Percentiles rank a stretch among this genome's conserved stretches.
phyloP scores from a whole-genome alignment of 2,329 filamentous ascomycete species.

The Ceratocystis harringtonii region DNA sequence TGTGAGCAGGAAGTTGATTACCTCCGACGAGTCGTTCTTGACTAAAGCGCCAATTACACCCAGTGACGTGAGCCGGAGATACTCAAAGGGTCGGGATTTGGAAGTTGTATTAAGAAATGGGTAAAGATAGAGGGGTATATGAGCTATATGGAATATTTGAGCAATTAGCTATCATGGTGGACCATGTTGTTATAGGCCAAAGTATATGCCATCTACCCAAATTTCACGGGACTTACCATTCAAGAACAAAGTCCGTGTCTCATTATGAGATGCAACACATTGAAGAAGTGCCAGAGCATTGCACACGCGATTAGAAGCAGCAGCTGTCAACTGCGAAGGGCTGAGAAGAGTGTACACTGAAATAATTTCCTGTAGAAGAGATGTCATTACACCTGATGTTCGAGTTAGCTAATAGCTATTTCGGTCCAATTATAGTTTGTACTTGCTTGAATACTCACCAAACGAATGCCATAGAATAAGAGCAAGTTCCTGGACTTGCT shows the following conservation, averaged over 20 bases:
- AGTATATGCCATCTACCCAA: background rate
- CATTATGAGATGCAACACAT: conserved; percentile 93
- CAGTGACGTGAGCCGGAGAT: conserved; percentile 84
- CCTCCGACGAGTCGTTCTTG: conserved; percentile 96
- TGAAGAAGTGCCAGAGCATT: conserved; percentile 91
- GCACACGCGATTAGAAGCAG: conserved; percentile 94
- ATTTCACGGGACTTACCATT: conserved; percentile 47
- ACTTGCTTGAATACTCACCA: conserved; percentile 35
- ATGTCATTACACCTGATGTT: conserved; percentile 81
- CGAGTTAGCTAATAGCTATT: background rate
- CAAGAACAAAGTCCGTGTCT: conserved; percentile 83
- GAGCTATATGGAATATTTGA: conserved; percentile 41
- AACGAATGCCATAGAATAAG: conserved; percentile 98
- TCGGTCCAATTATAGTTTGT: background rate
- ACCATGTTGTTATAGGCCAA: background rate
- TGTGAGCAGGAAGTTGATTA: conserved; percentile 96
- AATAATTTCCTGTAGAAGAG: conserved; percentile 93
- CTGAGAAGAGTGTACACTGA: conserved; percentile 95
- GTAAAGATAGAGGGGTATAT: conserved; percentile 94
- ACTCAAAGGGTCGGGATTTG: conserved; percentile 94
- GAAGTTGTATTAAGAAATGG: conserved; percentile 98
- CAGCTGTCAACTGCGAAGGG: conserved; percentile 88
- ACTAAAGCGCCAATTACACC: conserved; percentile 94
- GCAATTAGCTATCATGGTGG: background rate
- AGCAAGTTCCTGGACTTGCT: conserved; percentile 92